A percentile compares a stretch with the other conserved stretches of the same genome.
Conservation (phyloP, 2,329 filamentous ascomycete genomes). For the Diplodia seriata region DNA sequence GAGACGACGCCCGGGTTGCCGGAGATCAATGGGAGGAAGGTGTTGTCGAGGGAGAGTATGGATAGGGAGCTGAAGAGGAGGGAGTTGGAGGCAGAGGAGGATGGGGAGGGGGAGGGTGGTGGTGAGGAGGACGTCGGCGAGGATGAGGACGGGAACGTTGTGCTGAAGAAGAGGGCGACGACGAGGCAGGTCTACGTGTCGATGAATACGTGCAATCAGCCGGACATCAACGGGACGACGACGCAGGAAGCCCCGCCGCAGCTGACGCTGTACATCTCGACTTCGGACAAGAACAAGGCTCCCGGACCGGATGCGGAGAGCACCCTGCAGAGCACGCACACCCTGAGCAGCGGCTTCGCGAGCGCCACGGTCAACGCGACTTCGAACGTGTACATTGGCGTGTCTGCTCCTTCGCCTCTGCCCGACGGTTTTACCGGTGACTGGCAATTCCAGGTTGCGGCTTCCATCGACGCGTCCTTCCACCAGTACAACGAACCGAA, state of each 20-base stretch:
- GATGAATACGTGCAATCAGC: conserved; percentile 85
- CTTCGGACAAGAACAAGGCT: conserved; percentile 65
- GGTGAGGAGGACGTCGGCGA: conserved; percentile 17
- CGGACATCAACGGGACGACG: conserved; percentile 60
- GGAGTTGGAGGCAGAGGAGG: conserved; percentile 8
- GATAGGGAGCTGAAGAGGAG: conserved; percentile 33
- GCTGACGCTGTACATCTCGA: conserved; percentile 79
- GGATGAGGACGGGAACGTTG: conserved; percentile 2
- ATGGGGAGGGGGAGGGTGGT: conserved; percentile 31
- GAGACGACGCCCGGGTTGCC: conserved; percentile 46
- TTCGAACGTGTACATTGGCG: conserved; percentile 75
- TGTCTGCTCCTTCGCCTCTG: conserved; percentile 70
- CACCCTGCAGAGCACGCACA: conserved; percentile 54
- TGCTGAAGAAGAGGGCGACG: conserved; percentile 41
- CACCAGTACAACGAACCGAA: conserved; percentile 67
- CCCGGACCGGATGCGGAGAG: conserved; percentile 67
- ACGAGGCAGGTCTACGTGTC: conserved; percentile 74
- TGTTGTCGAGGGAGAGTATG: background rate
- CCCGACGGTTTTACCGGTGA: conserved; percentile 64
- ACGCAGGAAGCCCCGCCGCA: conserved; percentile 63
- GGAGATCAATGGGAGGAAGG: conserved; percentile 33
- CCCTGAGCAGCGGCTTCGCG: conserved; percentile 73
- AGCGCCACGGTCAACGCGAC: conserved; percentile 67
- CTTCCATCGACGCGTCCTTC: conserved; percentile 79
- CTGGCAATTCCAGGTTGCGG: conserved; percentile 83